Percentiles rank a stretch among this genome's conserved stretches.
These are phyloP conservation scores for Lecanosticta acicola DNA, from an alignment of 2,329 filamentous ascomycete species.

Conservation along the genomic window DNA sequence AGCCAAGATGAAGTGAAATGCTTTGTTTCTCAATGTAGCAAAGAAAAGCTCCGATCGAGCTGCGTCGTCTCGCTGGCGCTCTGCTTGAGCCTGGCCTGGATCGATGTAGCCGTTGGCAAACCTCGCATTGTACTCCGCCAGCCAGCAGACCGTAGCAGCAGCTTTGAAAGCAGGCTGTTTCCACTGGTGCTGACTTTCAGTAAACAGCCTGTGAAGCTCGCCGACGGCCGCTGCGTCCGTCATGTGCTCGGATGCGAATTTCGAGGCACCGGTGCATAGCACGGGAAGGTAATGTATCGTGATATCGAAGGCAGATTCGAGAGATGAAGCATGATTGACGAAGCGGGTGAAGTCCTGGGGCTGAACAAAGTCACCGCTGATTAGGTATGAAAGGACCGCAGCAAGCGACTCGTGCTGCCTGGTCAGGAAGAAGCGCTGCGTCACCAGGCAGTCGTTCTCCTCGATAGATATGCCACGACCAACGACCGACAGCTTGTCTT, in stretches of 20 bases:
- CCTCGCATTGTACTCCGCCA: constrained; percentile 87
- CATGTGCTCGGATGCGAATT: constrained; percentile 72
- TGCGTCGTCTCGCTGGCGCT: constrained; percentile 54
- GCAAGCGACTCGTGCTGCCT: constrained; percentile 86
- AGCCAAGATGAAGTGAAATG: constrained; percentile 84
- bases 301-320: constrained; percentile 71
- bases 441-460: constrained; percentile 70
- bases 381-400: constrained; percentile 70
- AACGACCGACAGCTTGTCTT: constrained; percentile 69
- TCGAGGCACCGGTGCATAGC: constrained; percentile 68
- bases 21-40: constrained; percentile 71
- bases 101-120: constrained; percentile 36
- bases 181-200: constrained; percentile 66
- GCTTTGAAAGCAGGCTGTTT: constrained; percentile 69
- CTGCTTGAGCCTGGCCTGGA: constrained; percentile 51
- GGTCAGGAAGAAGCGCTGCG: constrained; percentile 71
- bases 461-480: constrained; percentile 61
- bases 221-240: constrained; percentile 63
- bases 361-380: constrained; percentile 68
- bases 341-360: constrained; percentile 69
- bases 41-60: constrained; percentile 68
- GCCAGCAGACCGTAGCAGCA: constrained; percentile 76
- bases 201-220: constrained; percentile 63
- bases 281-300: constrained; percentile 77
- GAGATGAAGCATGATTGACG: constrained; percentile 59